These are phyloP conservation scores for Geotrichum citri-aurantii DNA, from an alignment of 1,139 yeast genomes.

Conservation along the genomic window DNA sequence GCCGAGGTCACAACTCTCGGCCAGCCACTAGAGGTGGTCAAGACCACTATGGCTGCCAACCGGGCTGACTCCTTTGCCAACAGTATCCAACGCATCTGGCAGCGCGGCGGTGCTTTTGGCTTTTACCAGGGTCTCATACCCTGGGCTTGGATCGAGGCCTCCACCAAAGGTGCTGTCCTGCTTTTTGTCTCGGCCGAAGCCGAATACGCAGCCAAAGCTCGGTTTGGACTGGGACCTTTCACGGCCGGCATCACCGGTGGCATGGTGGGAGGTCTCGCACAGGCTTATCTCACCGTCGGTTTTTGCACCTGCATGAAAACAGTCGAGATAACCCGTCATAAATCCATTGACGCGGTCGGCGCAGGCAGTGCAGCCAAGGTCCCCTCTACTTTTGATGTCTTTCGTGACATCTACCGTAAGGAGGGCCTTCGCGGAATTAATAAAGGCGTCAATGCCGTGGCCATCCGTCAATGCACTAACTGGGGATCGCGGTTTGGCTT, in stretches of 20 bases:
- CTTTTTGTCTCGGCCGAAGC: slow-evolving; percentile 89
- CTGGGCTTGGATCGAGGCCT: slow-evolving; percentile 99
- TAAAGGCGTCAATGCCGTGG: slow-evolving; percentile 97
- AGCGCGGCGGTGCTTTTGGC: slow-evolving; percentile 86
- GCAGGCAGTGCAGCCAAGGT: slow-evolving; percentile 35
- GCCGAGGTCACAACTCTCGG: slow-evolving; percentile 93
- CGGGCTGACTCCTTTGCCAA: slow-evolving; percentile 61
- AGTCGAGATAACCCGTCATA: slow-evolving; percentile 88
- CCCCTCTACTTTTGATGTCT: slow-evolving; percentile 79
- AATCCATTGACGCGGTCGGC: slow-evolving; percentile 67
- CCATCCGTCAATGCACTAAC: slow-evolving; percentile 95
- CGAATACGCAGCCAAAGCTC: slow-evolving; percentile 62
- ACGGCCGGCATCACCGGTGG: slow-evolving; percentile 93
- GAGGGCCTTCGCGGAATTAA: slow-evolving; percentile 94
- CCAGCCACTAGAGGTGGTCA: slow-evolving; percentile 91
- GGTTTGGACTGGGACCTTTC: slow-evolving; percentile 63
- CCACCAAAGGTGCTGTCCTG: slow-evolving; percentile 96
- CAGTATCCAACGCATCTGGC: slow-evolving; percentile 74
- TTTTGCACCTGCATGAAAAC: slow-evolving; percentile 98
- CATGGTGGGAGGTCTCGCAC: slow-evolving; percentile 91
- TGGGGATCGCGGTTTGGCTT: slow-evolving; percentile 98
- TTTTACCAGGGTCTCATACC: slow-evolving; percentile 97
- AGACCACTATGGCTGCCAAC: slow-evolving; percentile 98
- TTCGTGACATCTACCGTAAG: slow-evolving; percentile 69
- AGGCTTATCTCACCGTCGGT: slow-evolving; percentile 93